Conservation (phyloP, 495 filamentous ascomycete genomes). For the Podospora anserina region DNA sequence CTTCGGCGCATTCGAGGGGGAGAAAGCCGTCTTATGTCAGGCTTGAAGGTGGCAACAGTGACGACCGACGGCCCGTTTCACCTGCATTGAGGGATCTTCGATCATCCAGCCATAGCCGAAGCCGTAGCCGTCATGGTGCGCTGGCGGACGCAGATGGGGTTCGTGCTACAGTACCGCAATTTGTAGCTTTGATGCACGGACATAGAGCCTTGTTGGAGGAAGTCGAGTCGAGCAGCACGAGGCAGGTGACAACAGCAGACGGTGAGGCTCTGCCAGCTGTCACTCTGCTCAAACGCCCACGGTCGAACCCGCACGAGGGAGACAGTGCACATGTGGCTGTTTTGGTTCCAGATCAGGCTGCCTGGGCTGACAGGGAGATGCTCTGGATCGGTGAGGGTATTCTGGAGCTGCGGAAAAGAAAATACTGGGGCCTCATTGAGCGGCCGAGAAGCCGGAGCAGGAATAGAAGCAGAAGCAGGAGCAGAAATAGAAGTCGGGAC, state of each 20-base stretch:
- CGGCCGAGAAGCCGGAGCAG: neutral
- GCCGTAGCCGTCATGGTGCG: neutral
- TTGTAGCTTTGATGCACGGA: constrained; percentile 27
- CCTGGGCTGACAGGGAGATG: constrained; percentile 29
- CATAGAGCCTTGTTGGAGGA: constrained; percentile 25
- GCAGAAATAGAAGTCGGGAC: neutral
- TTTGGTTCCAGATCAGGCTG: constrained; percentile 23
- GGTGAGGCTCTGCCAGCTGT: constrained; percentile 14
- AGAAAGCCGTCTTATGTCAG: constrained; percentile 23
- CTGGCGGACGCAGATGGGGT: constrained; percentile 24
- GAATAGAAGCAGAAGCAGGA: neutral
- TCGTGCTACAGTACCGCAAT: constrained; percentile 29
- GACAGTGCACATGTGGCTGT: constrained; percentile 27
- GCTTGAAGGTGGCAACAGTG: constrained; percentile 3
- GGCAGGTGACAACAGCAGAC: constrained; percentile 2
- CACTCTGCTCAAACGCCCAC: constrained; percentile 14
- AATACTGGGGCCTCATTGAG: constrained; percentile 25
- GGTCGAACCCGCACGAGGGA: constrained; percentile 21
- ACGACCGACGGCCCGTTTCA: neutral
- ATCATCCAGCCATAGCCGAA: neutral
- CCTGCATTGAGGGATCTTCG: neutral
- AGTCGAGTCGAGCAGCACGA: constrained; percentile 13
- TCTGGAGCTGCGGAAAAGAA: constrained; percentile 20
- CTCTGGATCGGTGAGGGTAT: constrained; percentile 25
- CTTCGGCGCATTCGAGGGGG: constrained; percentile 7